phyloP scores from a whole-genome alignment of 73 alveolate genomes.

The Paramecium primaurelia region DNA sequence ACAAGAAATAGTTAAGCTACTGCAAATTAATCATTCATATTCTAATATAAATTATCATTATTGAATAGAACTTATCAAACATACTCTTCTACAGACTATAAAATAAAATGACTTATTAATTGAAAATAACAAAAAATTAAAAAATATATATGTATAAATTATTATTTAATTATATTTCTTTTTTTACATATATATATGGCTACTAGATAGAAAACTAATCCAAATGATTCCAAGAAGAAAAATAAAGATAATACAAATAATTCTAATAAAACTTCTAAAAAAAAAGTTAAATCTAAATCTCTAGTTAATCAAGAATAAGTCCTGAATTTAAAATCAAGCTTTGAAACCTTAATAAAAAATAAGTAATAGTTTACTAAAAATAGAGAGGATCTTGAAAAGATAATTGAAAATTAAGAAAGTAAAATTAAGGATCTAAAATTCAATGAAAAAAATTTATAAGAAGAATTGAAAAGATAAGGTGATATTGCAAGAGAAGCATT shows the following conservation, averaged over 20 bases:
- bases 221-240: not conserved
- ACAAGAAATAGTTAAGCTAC: too few species aligned
- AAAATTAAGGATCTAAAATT: not conserved
- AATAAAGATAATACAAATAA: not conserved
- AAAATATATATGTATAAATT: not conserved
- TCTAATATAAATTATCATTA: too few species aligned
- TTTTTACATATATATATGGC: not conserved
- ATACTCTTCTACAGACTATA: too few species aligned
- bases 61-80: not conserved
- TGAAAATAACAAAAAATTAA: too few species aligned
- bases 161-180: not conserved
- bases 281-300: not conserved
- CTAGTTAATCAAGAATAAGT: not conserved
- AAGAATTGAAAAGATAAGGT: not conserved
- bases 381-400: constrained; percentile 3
- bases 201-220: not conserved
- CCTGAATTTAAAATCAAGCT: not conserved
- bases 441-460: not conserved
- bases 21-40: too few species aligned
- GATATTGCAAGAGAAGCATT: constrained; percentile 5
- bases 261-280: not conserved
- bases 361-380: not conserved
- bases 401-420: not conserved
- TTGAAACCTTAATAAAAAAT: not conserved
- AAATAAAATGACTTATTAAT: not conserved